Percentiles rank a stretch among this genome's conserved stretches.
Conservation (phyloP, 257 asterid genomes). For the Nicotiana attenuata region DNA sequence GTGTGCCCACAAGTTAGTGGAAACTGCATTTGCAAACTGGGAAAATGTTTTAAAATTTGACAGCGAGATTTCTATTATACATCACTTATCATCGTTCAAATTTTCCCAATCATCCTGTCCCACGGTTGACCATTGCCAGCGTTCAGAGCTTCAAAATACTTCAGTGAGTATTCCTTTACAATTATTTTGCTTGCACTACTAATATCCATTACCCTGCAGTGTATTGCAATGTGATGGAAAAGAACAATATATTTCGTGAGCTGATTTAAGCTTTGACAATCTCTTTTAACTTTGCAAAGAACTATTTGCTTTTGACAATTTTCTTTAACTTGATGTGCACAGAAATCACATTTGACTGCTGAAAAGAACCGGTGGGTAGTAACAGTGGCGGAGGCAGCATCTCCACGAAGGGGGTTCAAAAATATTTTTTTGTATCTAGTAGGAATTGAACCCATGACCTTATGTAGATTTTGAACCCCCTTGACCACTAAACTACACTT, state of each 20-base stretch:
- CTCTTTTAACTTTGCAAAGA: neutral
- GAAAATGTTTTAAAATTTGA: neutral
- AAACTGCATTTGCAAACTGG: slow-evolving; percentile 7
- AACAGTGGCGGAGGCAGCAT: too few species aligned
- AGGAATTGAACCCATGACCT: too few species aligned
- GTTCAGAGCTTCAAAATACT: neutral
- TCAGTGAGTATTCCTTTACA: neutral
- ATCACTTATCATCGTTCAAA: neutral
- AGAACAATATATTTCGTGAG: neutral
- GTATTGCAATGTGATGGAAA: neutral
- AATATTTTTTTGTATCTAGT: too few species aligned
- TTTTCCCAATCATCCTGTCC: neutral
- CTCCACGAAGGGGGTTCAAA: too few species aligned
- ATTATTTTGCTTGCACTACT: neutral
- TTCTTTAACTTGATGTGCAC: neutral
- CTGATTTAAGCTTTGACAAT: neutral
- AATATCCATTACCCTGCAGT: neutral
- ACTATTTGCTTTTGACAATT: neutral
- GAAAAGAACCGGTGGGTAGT: neutral
- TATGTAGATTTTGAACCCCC: too few species aligned
- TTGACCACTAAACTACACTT: too few species aligned
- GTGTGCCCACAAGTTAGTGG: neutral
- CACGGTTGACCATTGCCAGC: neutral
- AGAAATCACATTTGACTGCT: neutral
- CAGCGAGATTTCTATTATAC: neutral